Base-by-base conservation (phyloP, 805 yeast genomes). In the Trichomonascus vanleenenianus region DNA sequence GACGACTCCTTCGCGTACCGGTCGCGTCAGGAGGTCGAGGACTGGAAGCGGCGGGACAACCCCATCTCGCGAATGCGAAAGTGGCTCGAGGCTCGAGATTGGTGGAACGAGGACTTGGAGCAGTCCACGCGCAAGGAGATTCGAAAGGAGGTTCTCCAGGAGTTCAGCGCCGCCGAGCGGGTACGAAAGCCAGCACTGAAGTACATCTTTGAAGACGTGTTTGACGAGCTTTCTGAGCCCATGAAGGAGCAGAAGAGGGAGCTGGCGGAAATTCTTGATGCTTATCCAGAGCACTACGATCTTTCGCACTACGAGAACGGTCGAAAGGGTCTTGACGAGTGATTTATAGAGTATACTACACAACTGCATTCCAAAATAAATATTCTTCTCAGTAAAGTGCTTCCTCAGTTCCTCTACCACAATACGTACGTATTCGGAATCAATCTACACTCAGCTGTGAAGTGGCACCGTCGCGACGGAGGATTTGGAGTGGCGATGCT, bases 1-100 rank as follows among this genome's bases (percentile, higher is more conserved):
- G 66, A 62, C 40, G 66, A 62, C 50, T 59, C 65, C 31, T 62
- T 59, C 50, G 65, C 66, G 2, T 62, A 62, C 45, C 53, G 66
- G 15, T 57, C 63, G 12, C 46, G 53, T 44, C 43, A 50, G 10
- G 66, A 62, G 37, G 65, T 62, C 5, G 65, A 61, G 37, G 54
- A 59, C 42, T 62, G 66, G 66, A 54, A 57, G 44, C 56, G 59
- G 11, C 48, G 56, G 11, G 65, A 62, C 48, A 61, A 60, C 46
- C 66, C 66, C 16, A 49, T 62, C 15, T 40, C 59, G 4, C 51
- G 66, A 27, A 49, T 62, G 50, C 53, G 65, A 30, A 60, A 60
- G 49, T 62, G 61, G 59, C 40, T 62, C 45, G 61, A 59, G 44
- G 32, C 27, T 37, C 46, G 48, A 34, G 44, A 47, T 10, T 56